Evolutionary conservation across 1,284 basidiomycete species (phyloP).

Genomic region (Trametes versicolor): DNA sequence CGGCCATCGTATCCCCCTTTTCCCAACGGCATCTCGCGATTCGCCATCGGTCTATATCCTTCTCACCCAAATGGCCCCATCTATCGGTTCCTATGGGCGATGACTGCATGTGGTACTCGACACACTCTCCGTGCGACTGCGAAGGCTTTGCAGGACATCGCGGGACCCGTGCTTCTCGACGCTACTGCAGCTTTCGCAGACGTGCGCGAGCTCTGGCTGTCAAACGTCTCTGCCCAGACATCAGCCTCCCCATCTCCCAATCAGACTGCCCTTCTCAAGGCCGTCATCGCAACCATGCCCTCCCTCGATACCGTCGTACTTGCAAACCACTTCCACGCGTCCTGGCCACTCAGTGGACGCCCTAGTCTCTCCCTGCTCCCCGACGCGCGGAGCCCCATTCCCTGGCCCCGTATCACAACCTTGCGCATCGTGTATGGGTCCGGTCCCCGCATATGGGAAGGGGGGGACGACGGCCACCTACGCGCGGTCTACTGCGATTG

Average conservation of each 20-base stretch:
- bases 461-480: neutral
- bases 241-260: neutral
- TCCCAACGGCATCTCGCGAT: neutral
- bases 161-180: neutral
- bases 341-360: neutral
- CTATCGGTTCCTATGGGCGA: neutral
- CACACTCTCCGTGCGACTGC: neutral
- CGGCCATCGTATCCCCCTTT: neutral
- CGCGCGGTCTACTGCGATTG: neutral
- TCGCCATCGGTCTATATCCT: neutral
- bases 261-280: neutral
- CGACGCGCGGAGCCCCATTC: neutral
- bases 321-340: neutral
- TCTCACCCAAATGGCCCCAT: neutral
- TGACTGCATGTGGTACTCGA: neutral
- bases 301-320: constrained; percentile 1
- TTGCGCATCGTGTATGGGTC: constrained; percentile 5
- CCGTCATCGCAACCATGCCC: neutral
- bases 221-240: neutral
- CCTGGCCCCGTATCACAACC: neutral
- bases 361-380: constrained; percentile 1
- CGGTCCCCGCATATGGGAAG: neutral
- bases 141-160: neutral
- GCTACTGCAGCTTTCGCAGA: neutral
- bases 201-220: constrained; percentile 3